These are phyloP conservation scores for Dryas integrifolia DNA, from an alignment of 331 rosid genomes.

Conservation along the genomic window DNA sequence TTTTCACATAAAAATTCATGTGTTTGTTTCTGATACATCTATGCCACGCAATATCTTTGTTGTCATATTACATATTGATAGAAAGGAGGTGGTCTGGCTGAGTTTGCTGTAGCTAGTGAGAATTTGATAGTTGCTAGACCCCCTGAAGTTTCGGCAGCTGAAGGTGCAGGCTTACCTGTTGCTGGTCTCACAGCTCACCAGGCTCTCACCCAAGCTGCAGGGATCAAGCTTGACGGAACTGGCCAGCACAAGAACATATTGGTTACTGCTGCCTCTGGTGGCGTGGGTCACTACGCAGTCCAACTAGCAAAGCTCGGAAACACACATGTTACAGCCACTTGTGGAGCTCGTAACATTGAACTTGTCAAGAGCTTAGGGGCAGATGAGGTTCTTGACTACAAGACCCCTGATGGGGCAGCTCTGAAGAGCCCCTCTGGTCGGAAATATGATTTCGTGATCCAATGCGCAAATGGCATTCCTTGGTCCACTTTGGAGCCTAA, in stretches of 20 bases:
- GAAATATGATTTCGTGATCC: constrained; percentile 42
- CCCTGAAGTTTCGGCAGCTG: constrained; percentile 59
- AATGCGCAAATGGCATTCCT: constrained; percentile 38
- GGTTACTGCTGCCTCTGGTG: constrained; percentile 56
- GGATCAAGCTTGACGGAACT: constrained; percentile 36
- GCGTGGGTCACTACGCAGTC: constrained; percentile 55
- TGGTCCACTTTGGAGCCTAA: constrained; percentile 52
- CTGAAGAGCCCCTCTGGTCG: constrained; percentile 44
- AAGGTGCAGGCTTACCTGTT: constrained; percentile 40
- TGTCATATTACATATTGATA: constrained; percentile 16
- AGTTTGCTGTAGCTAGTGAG: constrained; percentile 45
- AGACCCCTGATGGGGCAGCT: constrained; percentile 42
- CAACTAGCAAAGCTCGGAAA: constrained; percentile 56
- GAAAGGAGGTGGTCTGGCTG: constrained; percentile 80
- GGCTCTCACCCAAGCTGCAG: constrained; percentile 35
- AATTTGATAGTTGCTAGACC: constrained; percentile 55
- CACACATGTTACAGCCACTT: constrained; percentile 49
- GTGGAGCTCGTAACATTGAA: constrained; percentile 48
- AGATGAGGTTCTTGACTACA: constrained; percentile 57
- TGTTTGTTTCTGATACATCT: neutral
- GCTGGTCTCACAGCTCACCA: constrained; percentile 57
- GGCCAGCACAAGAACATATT: constrained; percentile 37
- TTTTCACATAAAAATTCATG: neutral
- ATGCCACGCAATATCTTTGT: neutral
- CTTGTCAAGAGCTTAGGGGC: constrained; percentile 47